phyloP scores from a whole-genome alignment of 139 green algal genomes.

The Chloropicon primus region DNA sequence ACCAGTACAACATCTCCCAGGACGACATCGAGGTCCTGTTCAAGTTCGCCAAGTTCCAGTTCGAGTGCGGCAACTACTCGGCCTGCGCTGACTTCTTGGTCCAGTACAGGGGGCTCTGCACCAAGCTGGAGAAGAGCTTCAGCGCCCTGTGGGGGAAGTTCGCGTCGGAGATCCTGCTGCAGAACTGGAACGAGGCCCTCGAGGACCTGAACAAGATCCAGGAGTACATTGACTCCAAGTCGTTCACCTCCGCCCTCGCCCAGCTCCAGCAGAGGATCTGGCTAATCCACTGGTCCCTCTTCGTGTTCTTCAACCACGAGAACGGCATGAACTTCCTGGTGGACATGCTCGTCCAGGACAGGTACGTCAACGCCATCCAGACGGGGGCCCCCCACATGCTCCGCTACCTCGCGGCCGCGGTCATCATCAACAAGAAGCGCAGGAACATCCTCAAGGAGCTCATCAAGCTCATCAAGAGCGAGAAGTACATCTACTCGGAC shows the following conservation, averaged over 20 bases:
- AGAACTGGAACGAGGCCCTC: constrained; percentile 66
- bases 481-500: constrained; percentile 46
- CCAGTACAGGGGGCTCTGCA: constrained; percentile 81
- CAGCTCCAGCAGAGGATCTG: constrained; percentile 94
- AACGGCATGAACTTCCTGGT: constrained; percentile 85
- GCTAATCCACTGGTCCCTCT: constrained; percentile 96
- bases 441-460: constrained; percentile 76
- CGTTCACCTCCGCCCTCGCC: constrained; percentile 38
- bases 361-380: constrained; percentile 68
- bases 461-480: constrained; percentile 29
- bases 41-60: constrained; percentile 95
- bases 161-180: constrained; percentile 72
- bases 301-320: constrained; percentile 97
- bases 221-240: constrained; percentile 76
- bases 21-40: constrained; percentile 95
- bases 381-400: constrained; percentile 83
- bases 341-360: constrained; percentile 90
- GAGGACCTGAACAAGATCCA: constrained; percentile 86
- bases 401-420: constrained; percentile 77
- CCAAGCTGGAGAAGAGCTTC: constrained; percentile 59
- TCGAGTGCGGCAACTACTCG: constrained; percentile 97
- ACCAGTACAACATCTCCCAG: constrained; percentile 44
- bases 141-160: constrained; percentile 92
- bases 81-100: constrained; percentile 75
- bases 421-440: constrained; percentile 80